Base-by-base conservation (phyloP, 2,329 filamentous ascomycete genomes). In the Colletotrichum magnum region DNA sequence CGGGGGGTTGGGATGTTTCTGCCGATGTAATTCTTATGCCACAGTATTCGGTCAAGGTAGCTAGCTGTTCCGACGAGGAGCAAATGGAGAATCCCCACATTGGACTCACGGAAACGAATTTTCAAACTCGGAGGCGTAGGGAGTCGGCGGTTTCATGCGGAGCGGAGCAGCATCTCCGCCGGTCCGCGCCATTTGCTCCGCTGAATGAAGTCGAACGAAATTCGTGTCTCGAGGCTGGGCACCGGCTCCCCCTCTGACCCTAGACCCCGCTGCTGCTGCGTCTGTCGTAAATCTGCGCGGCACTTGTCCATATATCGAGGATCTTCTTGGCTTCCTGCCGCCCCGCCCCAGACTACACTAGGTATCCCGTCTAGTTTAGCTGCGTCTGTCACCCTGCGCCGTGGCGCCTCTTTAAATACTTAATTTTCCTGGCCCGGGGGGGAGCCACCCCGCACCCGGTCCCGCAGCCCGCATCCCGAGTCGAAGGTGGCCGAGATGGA, bases 31-130 rank as follows among this genome's bases (percentile, higher is more conserved):
- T 52, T 62, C 53, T 60, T 56, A 43, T 68, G 67, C 57, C 26
- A 69, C 47, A 66, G 51, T 69, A 51, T 43, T 51, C 43, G 41
- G 32, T 36, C 32, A 36, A 36, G 54, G 15, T 52, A 51, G 52
- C 52, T 56, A 51, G 48, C 18, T 60, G 48, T 53, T 59, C 48
- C 41, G 16, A 66, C 36, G 48, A 51, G 36, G 36, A 67, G 51
- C 36, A 51, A 69, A 69, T 58, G 50, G 32, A n/a, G 62, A 69
- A 61, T 67, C 62, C 66, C 62, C 62, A 66, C 56, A 60, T 66
- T 61, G 57, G 57, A 64, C 61, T 43, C 13, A 39, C 48, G 13
- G 5, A 7, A 21, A 21, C 32, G n/a, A 50, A 5, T 21, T 21
- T 24, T 18, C n/a, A 10, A 50, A 18, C 47, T 18, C 16, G n/a